phyloP scores from a whole-genome alignment of 345 rosid genomes.

The rapeseed (Brassica napus) region DNA sequence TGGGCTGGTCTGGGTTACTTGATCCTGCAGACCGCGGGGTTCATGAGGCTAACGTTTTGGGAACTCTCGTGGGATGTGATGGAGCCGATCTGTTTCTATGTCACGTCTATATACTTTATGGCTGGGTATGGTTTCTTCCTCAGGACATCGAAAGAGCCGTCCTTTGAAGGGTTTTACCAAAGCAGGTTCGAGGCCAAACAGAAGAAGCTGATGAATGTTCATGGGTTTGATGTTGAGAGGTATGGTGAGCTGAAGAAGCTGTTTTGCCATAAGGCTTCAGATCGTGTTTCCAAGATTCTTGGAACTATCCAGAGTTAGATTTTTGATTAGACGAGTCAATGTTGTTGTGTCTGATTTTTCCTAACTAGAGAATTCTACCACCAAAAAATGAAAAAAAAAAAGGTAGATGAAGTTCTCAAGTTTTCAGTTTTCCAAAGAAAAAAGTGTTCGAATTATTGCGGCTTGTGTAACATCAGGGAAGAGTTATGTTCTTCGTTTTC shows the following conservation, averaged over 20 bases:
- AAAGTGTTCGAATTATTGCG: slow-evolving; percentile 5
- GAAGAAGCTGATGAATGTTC: slow-evolving; percentile 50
- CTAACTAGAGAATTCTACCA: slow-evolving; percentile 14
- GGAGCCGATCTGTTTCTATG: slow-evolving; percentile 97
- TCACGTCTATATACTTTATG: slow-evolving; percentile 76
- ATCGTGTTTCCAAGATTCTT: slow-evolving; percentile 35
- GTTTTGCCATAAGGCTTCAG: slow-evolving; percentile 29
- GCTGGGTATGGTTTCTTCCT: slow-evolving; percentile 85
- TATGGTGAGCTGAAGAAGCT: slow-evolving; percentile 56
- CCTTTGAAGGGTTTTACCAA: slow-evolving; percentile 85
- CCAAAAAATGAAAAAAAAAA: background rate
- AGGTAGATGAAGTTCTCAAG: slow-evolving; percentile 18
- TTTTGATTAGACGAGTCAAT: slow-evolving; percentile 6
- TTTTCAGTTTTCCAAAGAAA: background rate
- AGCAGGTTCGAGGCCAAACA: slow-evolving; percentile 71
- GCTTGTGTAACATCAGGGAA: slow-evolving; percentile 23
- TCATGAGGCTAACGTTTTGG: slow-evolving; percentile 99
- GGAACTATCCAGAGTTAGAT: slow-evolving; percentile 25
- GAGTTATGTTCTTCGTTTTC: background rate
- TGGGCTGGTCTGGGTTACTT: slow-evolving; percentile 78
- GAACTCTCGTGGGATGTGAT: slow-evolving; percentile 98
- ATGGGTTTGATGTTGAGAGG: slow-evolving; percentile 58
- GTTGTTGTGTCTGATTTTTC: slow-evolving; percentile 29
- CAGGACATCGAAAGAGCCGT: slow-evolving; percentile 85
- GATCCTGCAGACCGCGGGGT: slow-evolving; percentile 72